A percentile compares a stretch with the other conserved stretches of the same genome.
phyloP scores from a whole-genome alignment of 192 early-diverging fungal species.

The Tieghemiomyces parasiticus region DNA sequence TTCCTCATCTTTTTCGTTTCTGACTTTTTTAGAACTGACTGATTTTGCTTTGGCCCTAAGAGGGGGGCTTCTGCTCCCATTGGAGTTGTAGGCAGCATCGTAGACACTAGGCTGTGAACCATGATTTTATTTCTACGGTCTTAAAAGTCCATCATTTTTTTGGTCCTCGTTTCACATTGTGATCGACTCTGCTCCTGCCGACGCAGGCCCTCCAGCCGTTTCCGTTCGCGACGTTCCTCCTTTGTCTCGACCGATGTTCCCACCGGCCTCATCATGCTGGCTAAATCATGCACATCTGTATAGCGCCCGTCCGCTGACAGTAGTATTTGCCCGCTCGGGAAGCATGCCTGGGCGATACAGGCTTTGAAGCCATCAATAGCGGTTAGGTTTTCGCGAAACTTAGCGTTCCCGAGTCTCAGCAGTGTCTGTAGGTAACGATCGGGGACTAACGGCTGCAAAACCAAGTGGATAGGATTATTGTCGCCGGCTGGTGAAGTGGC shows the following conservation, averaged over 20 bases:
- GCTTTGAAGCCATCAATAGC: constrained; percentile 11
- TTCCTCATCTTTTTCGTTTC: too few relatives aligned
- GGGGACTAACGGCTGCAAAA: constrained; percentile 22
- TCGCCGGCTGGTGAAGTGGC: constrained; percentile 10
- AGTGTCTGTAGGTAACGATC: constrained; percentile 23
- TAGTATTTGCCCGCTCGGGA: constrained; percentile 11
- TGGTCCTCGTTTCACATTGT: too few relatives aligned
- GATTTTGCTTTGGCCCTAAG: too few relatives aligned
- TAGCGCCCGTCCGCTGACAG: constrained; percentile 8
- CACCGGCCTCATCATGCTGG: too few relatives aligned
- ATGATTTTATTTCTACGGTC: too few relatives aligned
- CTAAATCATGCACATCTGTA: neutral
- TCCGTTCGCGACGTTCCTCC: constrained; percentile 26
- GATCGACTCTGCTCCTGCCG: constrained; percentile 18
- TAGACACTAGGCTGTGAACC: too few relatives aligned
- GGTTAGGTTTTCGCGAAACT: constrained; percentile 24
- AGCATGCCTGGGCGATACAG: constrained; percentile 9
- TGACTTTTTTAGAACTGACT: too few relatives aligned
- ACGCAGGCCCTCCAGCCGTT: constrained; percentile 22
- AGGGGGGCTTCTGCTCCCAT: too few relatives aligned
- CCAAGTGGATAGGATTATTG: constrained; percentile 11
- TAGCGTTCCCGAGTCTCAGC: constrained; percentile 26
- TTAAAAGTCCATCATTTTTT: too few relatives aligned
- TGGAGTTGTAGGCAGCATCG: too few relatives aligned
- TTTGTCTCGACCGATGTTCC: constrained; percentile 20